Evolutionary conservation across 225 moss, liverwort and hornwort genomes (phyloP).

Genomic region (Pleurozium schreberi): DNA sequence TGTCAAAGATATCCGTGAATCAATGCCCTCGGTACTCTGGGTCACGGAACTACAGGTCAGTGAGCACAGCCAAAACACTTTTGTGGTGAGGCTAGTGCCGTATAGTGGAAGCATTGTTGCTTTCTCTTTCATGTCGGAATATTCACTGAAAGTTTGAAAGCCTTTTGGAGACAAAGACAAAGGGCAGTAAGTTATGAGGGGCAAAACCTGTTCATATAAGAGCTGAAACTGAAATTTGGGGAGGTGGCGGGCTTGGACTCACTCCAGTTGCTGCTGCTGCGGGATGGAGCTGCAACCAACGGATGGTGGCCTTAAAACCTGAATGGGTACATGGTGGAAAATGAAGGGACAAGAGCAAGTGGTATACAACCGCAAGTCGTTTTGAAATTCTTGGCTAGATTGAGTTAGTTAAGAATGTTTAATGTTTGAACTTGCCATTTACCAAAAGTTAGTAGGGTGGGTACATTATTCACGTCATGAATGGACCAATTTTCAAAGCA

Average conservation of each 20-base stretch:
- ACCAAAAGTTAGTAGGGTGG: not conserved
- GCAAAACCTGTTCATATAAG: too few relatives aligned
- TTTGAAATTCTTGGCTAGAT: not conserved
- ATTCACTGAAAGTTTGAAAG: not conserved
- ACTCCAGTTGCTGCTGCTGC: not conserved
- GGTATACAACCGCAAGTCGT: not conserved
- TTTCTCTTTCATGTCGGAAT: not conserved
- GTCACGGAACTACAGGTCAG: not conserved
- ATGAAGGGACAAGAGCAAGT: not conserved
- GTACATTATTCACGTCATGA: not conserved
- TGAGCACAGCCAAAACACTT: not conserved
- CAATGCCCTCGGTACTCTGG: not conserved
- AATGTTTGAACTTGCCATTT: not conserved
- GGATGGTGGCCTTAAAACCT: not conserved
- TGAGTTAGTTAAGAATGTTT: not conserved
- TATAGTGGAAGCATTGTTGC: not conserved
- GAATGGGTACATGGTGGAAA: not conserved
- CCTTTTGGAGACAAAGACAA: not conserved
- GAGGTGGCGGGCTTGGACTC: constrained; percentile 7
- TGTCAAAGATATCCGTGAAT: not conserved
- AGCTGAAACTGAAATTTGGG: too few relatives aligned
- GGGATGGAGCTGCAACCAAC: not conserved
- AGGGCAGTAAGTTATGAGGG: too few relatives aligned
- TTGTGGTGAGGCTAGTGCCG: not conserved
- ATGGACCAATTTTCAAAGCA: not conserved